Evolutionary conservation across 192 early-diverging fungal genomes (phyloP).

Genomic region (Coemansia sp.): DNA sequence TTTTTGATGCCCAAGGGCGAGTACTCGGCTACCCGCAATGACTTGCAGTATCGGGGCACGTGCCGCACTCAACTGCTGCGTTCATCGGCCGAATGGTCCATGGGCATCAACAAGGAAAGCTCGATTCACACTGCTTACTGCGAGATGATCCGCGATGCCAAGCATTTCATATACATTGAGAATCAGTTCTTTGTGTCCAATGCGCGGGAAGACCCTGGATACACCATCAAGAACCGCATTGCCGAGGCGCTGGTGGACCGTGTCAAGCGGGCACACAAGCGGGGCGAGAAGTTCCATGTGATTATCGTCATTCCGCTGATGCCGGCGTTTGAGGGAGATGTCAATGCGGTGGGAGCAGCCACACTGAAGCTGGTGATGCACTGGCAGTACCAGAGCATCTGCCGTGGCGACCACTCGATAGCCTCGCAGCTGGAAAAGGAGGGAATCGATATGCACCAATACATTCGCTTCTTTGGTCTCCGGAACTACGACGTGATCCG

Average conservation of each 20-base stretch:
- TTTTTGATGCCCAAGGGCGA: slow-evolving; percentile 69
- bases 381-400: slow-evolving; percentile 77
- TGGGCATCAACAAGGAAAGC: slow-evolving; percentile 62
- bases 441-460: slow-evolving; percentile 59
- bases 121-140: slow-evolving; percentile 82
- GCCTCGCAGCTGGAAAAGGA: slow-evolving; percentile 57
- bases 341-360: slow-evolving; percentile 67
- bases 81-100: slow-evolving; percentile 66
- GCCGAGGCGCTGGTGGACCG: slow-evolving; percentile 74
- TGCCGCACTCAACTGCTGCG: slow-evolving; percentile 66
- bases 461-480: slow-evolving; percentile 74
- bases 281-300: slow-evolving; percentile 67
- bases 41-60: slow-evolving; percentile 58
- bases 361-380: slow-evolving; percentile 75
- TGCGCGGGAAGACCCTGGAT: slow-evolving; percentile 44
- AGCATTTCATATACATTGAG: slow-evolving; percentile 88
- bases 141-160: slow-evolving; percentile 63
- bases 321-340: slow-evolving; percentile 82
- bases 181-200: slow-evolving; percentile 84
- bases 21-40: slow-evolving; percentile 59
- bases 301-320: slow-evolving; percentile 80
- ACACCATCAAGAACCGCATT: slow-evolving; percentile 77
- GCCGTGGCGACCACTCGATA: slow-evolving; percentile 68
- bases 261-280: slow-evolving; percentile 68
- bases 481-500: slow-evolving; percentile 70